Evolutionary conservation across 2,329 filamentous ascomycete genomes (phyloP).

Genomic region (Exophiala dermatitidis): DNA sequence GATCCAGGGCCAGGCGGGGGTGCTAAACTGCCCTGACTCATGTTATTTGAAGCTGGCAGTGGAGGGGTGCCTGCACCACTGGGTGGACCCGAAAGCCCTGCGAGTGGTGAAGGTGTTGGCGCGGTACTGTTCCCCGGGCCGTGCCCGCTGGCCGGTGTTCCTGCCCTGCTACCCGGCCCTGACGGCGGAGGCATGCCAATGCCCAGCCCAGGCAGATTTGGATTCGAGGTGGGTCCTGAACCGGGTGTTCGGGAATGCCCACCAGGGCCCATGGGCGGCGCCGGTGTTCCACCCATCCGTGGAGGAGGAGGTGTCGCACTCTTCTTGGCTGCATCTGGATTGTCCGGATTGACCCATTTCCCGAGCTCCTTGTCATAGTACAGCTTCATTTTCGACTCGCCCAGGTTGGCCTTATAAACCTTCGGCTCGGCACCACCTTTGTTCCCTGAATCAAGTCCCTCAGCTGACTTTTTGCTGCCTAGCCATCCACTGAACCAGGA

Average conservation of each 20-base stretch:
- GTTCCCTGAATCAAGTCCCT: conserved; percentile 48
- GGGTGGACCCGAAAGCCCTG: conserved; percentile 29
- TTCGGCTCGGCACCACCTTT: conserved; percentile 40
- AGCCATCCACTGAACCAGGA: conserved; percentile 87
- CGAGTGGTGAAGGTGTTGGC: conserved; percentile 17
- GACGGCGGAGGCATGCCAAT: conserved; percentile 13
- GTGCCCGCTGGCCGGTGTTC: conserved; percentile 18
- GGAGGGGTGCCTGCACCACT: conserved; percentile 23
- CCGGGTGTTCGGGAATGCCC: conserved; percentile 10
- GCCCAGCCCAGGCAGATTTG: conserved; percentile 4
- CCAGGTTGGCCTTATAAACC: conserved; percentile 79
- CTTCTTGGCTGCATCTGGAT: conserved; percentile 55
- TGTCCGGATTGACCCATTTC: conserved; percentile 97
- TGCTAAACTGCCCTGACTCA: conserved; percentile 30
- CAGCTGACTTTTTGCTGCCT: conserved; percentile 57
- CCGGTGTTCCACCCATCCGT: conserved; percentile 42
- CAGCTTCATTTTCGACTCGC: conserved; percentile 80
- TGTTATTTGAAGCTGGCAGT: conserved; percentile 21
- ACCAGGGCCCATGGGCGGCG: conserved; percentile 9
- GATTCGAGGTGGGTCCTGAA: conserved; percentile 9
- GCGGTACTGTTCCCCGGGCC: conserved; percentile 1
- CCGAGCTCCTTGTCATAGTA: conserved; percentile 93
- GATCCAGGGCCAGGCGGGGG: conserved; percentile 50
- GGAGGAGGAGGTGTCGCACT: conserved; percentile 75
- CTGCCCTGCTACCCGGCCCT: conserved; percentile 19